Evolutionary conservation across 306 rosid genomes (phyloP), one percentile per base, ranked within the genome.

Genomic region (Trichosanthes truncata): DNA sequence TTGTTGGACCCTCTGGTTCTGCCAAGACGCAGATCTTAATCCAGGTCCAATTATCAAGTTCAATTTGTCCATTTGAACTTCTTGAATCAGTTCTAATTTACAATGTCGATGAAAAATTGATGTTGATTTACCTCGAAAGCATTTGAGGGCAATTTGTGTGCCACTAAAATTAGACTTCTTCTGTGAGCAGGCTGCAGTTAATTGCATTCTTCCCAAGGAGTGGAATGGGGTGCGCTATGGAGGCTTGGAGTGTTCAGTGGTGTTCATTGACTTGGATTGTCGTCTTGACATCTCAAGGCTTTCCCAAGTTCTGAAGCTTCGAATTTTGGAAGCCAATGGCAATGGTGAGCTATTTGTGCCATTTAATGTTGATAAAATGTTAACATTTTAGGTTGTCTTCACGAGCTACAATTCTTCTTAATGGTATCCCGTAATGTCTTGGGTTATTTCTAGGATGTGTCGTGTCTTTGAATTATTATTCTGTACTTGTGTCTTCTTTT

Each of bases 1-100:
- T 94, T 56, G 84, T 86, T 74, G 98, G 98, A 1, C 94, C 98
- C 59, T 88, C 97, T 17, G 84, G 94, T 71, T 94, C 97, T n/a
- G 90, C 93, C 79, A 94, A 90, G 82, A 92, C 98, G 26, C 96
- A 86, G 12, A 86, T 92, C 63, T 83, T 93, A 62, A 92, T 89
- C 59, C 91, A 92, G 88, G 91, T 89, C 26, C 45, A 14, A 38
- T 40, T 68, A 20, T 68, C 53, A 7, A 17, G 48, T 40, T 68
- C 7, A 23, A 38, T 40, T 17, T 40, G 1, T 23, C 76, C 33
- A 21, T 41, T 21, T 69, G 49, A 66, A 66, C 29, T 38, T 18
- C 26, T 36, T 38, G 74, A 13, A 36, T 20, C 17, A 12, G 25
- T 69, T 69, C 7, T 40, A 69, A 3, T 21, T 38, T 7, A 36